Base-by-base conservation (phyloP, 257 asterid species). In the Anisodus acutangulus region DNA sequence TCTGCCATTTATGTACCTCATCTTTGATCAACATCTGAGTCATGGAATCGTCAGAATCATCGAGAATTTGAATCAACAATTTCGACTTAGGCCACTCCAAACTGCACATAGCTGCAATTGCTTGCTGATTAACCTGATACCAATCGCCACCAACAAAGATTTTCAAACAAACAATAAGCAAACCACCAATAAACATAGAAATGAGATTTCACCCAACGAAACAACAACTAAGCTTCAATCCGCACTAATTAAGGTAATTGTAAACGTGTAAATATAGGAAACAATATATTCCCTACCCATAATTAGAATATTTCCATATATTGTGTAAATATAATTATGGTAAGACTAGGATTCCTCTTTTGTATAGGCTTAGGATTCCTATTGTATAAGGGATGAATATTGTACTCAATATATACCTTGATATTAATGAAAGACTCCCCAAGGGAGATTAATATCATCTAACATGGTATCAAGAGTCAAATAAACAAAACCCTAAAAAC, bases 71-170 rank as follows among this genome's bases (percentile, higher is more conserved):
- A 82, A 95, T 92, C 86, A 95, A 91, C 82, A 95, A 49, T 72
- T 92, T 95, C 82, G 91, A 88, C 79, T 94, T 93, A 31, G 98
- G 98, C 99, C 99, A 94, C 39, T 94, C 98, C 91, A 95, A 81
- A 68, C 89, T 92, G 84, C 98, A 93, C 54, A 95, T 97, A 35
- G 98, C 98, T 53, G 90, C 99, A 81, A 95, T 94, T 4, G 98
- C 92, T 84, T 95, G 98, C 80, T 94, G 98, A 87, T 95, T 94
- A 69, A 95, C 99, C 99, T 95, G 87, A 66, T 81, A 83, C 59
- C 87, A 78, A 60, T 55, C 53, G 4, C 6, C 70, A 74, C 43
- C 72, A 86, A 74, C 45, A 71, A 39, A 37, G n/a, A 67, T 35
- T 13, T 78, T 49, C 47, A 62, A 13, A 59, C 37, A 7, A 71